Base-by-base conservation (phyloP, 2,329 filamentous ascomycete species). In the Penicillium sp. region DNA sequence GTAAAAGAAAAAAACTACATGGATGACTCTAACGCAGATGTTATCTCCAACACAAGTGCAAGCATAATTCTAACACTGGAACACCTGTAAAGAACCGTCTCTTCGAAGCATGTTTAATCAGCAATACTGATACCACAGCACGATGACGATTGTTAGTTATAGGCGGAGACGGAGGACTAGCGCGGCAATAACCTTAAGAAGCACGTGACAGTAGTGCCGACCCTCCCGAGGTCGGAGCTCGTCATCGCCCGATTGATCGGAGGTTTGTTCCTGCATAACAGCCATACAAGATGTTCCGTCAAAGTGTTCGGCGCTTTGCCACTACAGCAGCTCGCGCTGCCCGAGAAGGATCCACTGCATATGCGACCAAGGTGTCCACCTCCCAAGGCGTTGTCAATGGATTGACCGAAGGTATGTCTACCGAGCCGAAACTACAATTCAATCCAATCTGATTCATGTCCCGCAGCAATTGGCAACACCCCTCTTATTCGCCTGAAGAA, bases 401-500 rank as follows among this genome's bases (percentile, higher is more conserved):
- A 44, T 82, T 97, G 64, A 86, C 91, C 51, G 91, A 90, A 79
- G 92, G 91, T 94, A 83, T 58, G 77, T 54, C 27, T 44, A 47
- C 49, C 45, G 27, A 43, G 29, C 5, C 14, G 36, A 36, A 21
- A 44, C 45, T 40, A 45, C 52, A 47, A 49, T 21, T 21, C 43
- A 8, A 13, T 24, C 2, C 13, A 27, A 40, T 24, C 50, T 52
- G 38, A 52, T 44, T 13, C 22, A 9, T 18, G n/a, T 42, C 22
- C 10, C 43, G 13, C 29, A 96, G 94, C 94, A 52, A 97, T 99
- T 77, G 94, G 94, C 61, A 97, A 97, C 76, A 99, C 94, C 0
- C 93, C 94, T 1, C 84, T 99, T 50, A 96, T 99, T 74, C 88
- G 90, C 46, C 82, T 99, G 47, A 93, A 96, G 76, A 85, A 82